Base-by-base conservation (phyloP, 2,329 filamentous ascomycete genomes). In the Hymenotorrendiella dingleyae region DNA sequence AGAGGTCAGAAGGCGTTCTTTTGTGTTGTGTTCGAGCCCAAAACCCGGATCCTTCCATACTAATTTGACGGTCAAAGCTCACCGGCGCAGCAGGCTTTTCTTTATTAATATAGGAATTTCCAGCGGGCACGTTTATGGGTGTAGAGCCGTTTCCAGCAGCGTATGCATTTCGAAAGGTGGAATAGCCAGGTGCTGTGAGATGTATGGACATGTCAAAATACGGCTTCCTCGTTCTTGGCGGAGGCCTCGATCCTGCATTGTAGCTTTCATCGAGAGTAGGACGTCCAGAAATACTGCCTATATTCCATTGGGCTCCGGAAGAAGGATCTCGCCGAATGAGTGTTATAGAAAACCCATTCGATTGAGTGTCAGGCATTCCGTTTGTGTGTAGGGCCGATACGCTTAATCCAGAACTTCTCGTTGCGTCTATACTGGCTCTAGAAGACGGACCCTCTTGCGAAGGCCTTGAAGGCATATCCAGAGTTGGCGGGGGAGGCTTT, bases 291-390 rank as follows among this genome's bases (percentile, higher is more conserved):
- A 88, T 72, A 42, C 72, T 79, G 17, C 80, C 85, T 10, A 89
- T 73, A 56, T 89, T 89, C 83, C 84, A 88, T 61, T 89, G 85
- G 42, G 71, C 71, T 6, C 79, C 78, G 7, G 80, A 77, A 17
- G 73, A 70, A 1, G 82, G 82, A 58, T 89, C 82, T 50, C 84
- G 76, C n/a, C 85, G 80, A 54, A 89, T 87, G 11, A 90, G 62
- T 0, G 78, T 63, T 45, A 63, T 56, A 8, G 55, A 59, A 40
- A 61, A 62, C 9, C 42, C 30, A 12, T 52, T 46, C 4, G 17
- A 19, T 11, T 29, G 11, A 21, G 32, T 23, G 20, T 40, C 19
- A 4, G 19, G 11, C 17, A 2, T 32, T 12, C 12, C 5, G 5
- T 23, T 7, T 14, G 40, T 42, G 10, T 30, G 29, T 10, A 16